phyloP scores from a whole-genome alignment of 23 red algal genomes.

The Agarophyton chilense region DNA sequence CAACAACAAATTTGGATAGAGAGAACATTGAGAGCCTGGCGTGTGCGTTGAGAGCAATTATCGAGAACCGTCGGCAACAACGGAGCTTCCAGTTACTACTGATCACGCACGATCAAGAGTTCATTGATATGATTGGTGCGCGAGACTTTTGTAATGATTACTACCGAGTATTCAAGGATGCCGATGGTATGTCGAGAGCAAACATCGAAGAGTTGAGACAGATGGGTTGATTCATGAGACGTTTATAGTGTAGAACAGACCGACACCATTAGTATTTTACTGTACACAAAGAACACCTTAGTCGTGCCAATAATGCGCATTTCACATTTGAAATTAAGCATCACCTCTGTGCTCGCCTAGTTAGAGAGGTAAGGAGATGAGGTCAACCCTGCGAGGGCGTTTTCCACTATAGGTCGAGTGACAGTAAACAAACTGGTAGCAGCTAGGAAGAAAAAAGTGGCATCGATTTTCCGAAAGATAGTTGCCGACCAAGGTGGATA shows the following conservation, averaged over 20 bases:
- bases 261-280: too few species aligned
- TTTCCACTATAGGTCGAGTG: too few species aligned
- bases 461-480: too few species aligned
- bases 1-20: constrained; percentile 96
- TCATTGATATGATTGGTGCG: constrained; percentile 83
- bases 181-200: constrained; percentile 43
- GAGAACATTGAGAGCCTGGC: constrained; percentile 92
- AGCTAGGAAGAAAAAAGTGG: too few species aligned
- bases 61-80: constrained; percentile 78
- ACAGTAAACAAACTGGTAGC: too few species aligned
- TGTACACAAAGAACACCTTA: too few species aligned
- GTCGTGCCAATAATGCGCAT: too few species aligned
- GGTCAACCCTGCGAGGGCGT: too few species aligned
- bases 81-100: constrained; percentile 94
- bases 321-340: too few species aligned
- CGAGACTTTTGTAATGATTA: constrained; percentile 81
- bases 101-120: constrained; percentile 97
- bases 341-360: too few species aligned
- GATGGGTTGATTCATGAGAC: neutral
- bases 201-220: constrained; percentile 36
- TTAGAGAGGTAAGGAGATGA: too few species aligned
- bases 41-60: constrained; percentile 67
- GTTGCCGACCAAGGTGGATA: too few species aligned
- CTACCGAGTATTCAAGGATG: constrained; percentile 69
- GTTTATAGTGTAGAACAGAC: neutral